Evolutionary conservation across 768 basidiomycete genomes (phyloP).

Genomic region (Crassisporium funariophilum): DNA sequence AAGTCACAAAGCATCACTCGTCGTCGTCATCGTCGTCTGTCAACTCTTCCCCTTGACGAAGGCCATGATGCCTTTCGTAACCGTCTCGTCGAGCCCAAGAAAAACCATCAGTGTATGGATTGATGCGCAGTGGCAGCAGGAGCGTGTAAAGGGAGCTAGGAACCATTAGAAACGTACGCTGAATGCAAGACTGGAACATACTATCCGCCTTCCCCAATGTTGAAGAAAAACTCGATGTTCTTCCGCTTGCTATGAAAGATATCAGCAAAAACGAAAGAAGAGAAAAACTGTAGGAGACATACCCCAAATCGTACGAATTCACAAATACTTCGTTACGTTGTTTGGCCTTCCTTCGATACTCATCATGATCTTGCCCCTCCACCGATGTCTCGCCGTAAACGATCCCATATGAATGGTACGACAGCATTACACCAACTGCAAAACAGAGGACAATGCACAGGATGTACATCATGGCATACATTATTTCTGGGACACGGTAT

Average conservation of each 20-base stretch:
- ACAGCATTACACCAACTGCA: slow-evolving; percentile 70
- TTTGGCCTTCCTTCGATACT: slow-evolving; percentile 72
- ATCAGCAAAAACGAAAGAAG: background rate
- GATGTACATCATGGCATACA: slow-evolving; percentile 76
- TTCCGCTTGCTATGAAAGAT: slow-evolving; percentile 42
- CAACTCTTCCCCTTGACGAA: slow-evolving; percentile 79
- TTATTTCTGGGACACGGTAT: slow-evolving; percentile 63
- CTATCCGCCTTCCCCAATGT: slow-evolving; percentile 80
- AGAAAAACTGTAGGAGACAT: slow-evolving; percentile 17
- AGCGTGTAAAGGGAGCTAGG: slow-evolving; percentile 74
- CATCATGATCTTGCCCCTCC: slow-evolving; percentile 84
- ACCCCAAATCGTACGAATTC: slow-evolving; percentile 93
- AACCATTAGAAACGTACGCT: background rate
- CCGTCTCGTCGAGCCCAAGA: slow-evolving; percentile 76
- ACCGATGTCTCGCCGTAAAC: slow-evolving; percentile 83
- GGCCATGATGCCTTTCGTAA: slow-evolving; percentile 58
- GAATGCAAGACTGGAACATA: slow-evolving; percentile 42
- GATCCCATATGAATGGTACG: slow-evolving; percentile 75
- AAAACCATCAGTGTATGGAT: slow-evolving; percentile 84
- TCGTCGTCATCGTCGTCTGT: slow-evolving; percentile 81
- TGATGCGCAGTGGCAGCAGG: slow-evolving; percentile 77
- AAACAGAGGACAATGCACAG: slow-evolving; percentile 75
- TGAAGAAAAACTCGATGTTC: slow-evolving; percentile 88
- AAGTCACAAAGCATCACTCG: slow-evolving; percentile 13
- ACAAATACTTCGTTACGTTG: slow-evolving; percentile 79